Percentiles rank a stretch among this genome's conserved stretches.
Conservation (phyloP, 306 rosid genomes). For the Pueraria montana region DNA sequence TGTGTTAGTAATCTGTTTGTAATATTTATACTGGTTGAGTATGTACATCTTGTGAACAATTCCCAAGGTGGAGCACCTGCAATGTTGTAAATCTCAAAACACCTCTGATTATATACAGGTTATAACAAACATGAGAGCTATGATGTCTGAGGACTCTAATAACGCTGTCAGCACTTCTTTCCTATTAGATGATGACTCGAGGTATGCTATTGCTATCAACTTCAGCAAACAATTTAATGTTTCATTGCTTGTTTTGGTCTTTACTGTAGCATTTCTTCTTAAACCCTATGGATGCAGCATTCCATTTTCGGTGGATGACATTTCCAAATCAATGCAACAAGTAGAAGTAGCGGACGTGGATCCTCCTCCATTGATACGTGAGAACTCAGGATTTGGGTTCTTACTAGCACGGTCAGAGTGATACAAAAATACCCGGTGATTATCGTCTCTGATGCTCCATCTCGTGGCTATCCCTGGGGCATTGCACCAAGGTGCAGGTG, state of each 20-base stretch:
- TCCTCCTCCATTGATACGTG: slow-evolving; percentile 98
- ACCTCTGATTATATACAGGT: slow-evolving; percentile 60
- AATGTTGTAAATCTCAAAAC: slow-evolving; percentile 16
- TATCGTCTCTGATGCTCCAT: slow-evolving; percentile 39
- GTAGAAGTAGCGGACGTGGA: slow-evolving; percentile 90
- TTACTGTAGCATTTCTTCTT: slow-evolving; percentile 22
- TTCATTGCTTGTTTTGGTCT: not conserved
- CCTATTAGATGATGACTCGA: slow-evolving; percentile 96
- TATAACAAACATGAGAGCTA: slow-evolving; percentile 85
- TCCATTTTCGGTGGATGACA: slow-evolving; percentile 97
- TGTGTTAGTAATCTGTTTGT: slow-evolving; percentile 26
- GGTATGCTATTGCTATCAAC: slow-evolving; percentile 59
- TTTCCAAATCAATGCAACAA: slow-evolving; percentile 94
- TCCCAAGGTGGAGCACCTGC: slow-evolving; percentile 21
- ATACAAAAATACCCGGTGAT: slow-evolving; percentile 39
- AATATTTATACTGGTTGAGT: slow-evolving; percentile 22
- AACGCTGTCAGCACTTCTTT: slow-evolving; percentile 97
- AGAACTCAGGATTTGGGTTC: slow-evolving; percentile 95
- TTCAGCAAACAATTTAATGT: slow-evolving; percentile 15
- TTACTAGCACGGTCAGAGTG: slow-evolving; percentile 89
- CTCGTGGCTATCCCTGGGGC: slow-evolving; percentile 43
- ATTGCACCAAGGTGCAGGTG: slow-evolving; percentile 62
- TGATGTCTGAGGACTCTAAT: slow-evolving; percentile 96
- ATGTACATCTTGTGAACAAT: slow-evolving; percentile 17
- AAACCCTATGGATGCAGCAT: slow-evolving; percentile 70